phyloP scores from a whole-genome alignment of 116 monocot genomes.

The Thalassia testudinum region DNA sequence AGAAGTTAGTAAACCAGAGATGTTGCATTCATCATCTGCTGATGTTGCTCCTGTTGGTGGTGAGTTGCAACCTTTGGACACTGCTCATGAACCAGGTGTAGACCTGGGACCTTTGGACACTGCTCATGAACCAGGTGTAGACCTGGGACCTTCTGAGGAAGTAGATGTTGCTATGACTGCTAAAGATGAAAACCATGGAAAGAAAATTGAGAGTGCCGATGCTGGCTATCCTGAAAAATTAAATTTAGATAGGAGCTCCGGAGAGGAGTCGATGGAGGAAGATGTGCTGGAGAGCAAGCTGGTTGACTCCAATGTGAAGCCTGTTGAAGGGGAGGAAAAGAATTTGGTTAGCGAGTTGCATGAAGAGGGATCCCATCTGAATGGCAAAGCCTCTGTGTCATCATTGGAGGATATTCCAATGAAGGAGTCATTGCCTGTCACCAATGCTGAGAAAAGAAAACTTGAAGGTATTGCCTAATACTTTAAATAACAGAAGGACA shows the following conservation, averaged over 20 bases:
- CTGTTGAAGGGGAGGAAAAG: slow-evolving; percentile 12
- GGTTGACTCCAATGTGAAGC: slow-evolving; percentile 24
- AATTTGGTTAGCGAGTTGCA: slow-evolving; percentile 13
- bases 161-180: slow-evolving; percentile 13
- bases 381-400: slow-evolving; percentile 2
- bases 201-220: slow-evolving; percentile 38
- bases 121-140: slow-evolving; percentile 24
- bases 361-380: slow-evolving; percentile 16
- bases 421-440: slow-evolving; percentile 13
- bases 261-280: slow-evolving; percentile 87
- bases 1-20: slow-evolving; percentile 74
- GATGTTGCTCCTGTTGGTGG: slow-evolving; percentile 21
- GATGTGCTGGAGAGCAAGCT: slow-evolving; percentile 62
- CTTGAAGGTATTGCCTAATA: slow-evolving; percentile 38
- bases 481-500: no score
- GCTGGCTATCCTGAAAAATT: slow-evolving; percentile 72
- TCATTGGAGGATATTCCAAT: slow-evolving; percentile 21
- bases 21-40: slow-evolving; percentile 57
- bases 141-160: slow-evolving; percentile 29
- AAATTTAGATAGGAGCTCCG: slow-evolving; percentile 81
- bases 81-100: slow-evolving; percentile 25
- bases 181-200: slow-evolving; percentile 18
- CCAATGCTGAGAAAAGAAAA: slow-evolving; percentile 63
- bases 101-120: slow-evolving; percentile 17
- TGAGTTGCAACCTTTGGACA: slow-evolving; percentile 20